Base-by-base conservation (phyloP, 179 eudicot genomes). In the Beta macrorhiza region DNA sequence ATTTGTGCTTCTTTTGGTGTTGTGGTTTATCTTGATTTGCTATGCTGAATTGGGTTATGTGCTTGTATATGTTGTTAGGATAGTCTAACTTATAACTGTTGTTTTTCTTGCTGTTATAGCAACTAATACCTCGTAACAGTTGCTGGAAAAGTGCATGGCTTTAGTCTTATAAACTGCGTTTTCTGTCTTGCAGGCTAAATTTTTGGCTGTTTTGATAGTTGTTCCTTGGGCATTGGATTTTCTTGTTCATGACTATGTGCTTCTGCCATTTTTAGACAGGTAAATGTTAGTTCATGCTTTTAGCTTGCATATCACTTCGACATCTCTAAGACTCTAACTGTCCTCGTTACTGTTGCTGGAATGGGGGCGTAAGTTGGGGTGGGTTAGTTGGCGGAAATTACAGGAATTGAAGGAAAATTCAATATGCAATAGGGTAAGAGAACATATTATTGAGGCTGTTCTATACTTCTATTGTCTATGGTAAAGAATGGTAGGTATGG, bases 261-360 rank as follows among this genome's bases (percentile, higher is more conserved):
- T 97, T 81, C 85, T 97, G 98, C 99, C 99, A 78, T 95, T 95
- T 72, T 85, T 95, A 73, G 99, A 95, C 88, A 95, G 98, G 99
- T 93, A 89, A 87, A 32, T 72, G 56, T 55, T 76, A 2, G 65
- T 83, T 14, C 9, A 64, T 75, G 78, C 56, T 80, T 80, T 49
- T 58, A 75, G 84, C 76, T 85, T 64, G 19, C 52, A 42, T 78
- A 65, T 57, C 25, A n/a, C 11, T 2, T 53, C 22, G 44, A 69
- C 73, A 69, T 4, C 73, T 69, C 73, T 25, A 25, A 25, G 25
- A 25, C 25, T 25, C 25, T 25, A 25, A 25, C 25, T 25, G 25
- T 25, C 25, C 25, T 25, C 25, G 25, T 25, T 25, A 25, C 25
- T 25, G 15, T 63, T 37, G 42, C 42, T 37, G 42, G 42, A 5